Base-by-base conservation (phyloP, 768 basidiomycete species). In the Gloeophyllum trabeum region DNA sequence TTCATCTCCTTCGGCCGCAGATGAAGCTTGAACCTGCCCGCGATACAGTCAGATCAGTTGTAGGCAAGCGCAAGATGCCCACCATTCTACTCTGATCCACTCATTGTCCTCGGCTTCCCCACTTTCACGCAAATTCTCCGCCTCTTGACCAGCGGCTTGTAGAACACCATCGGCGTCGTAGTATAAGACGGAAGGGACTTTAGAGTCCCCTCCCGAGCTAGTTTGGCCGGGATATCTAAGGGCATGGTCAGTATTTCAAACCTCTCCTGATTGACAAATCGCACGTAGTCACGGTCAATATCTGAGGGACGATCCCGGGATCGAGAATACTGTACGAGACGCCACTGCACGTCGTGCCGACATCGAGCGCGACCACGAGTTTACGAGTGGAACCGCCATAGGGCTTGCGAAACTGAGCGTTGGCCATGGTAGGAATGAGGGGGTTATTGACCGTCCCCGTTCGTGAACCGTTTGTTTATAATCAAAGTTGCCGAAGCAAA, bases 321-420 rank as follows among this genome's bases (percentile, higher is more conserved):
- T 42, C 41, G 6, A 42, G 19, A 24, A 42, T 30, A 42, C 41
- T 30, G 28, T 42, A 42, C 2, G 41, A 42, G 30, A 26, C 32
- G n/a, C 41, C 41, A 18, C 25, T 30, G 28, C 26, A 42, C 4
- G 41, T 42, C 2, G 41, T 42, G n/a, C 41, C 41, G 19, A 42
- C 30, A 34, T 42, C 41, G 14, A 42, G 24, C 2, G 41, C 41
- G 24, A 42, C 20, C 16, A 42, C 36, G 10, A 37, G 20, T 37
- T 37, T 12, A 7, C 36, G 36, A 7, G 10, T 7, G 20, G 36
- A 21, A 21, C 36, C 36, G 12, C 20, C 10, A 19, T 37, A 37
- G 7, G 36, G 10, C 20, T 37, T 10, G 10, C 36, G 7, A n/a
- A n/a, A n/a, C n/a, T n/a, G n/a, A n/a, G n/a, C n/a, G n/a, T n/a